These are phyloP conservation scores for Solanum virginianum DNA, from an alignment of 257 asterid species.

Conservation along the genomic window DNA sequence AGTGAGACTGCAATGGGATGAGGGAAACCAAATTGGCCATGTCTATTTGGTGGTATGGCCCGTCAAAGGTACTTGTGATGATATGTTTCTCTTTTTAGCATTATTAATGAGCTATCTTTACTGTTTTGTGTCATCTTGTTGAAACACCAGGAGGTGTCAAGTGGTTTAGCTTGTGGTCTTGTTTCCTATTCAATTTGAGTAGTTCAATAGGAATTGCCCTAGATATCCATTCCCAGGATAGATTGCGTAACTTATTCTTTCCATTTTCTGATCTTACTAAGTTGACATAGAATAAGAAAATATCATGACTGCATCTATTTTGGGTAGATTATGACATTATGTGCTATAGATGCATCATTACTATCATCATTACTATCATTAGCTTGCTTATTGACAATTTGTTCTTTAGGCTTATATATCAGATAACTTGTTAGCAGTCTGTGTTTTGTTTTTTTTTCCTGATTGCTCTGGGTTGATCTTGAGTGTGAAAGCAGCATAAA, in stretches of 20 bases:
- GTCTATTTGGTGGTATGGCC: neutral
- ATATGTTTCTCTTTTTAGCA: neutral
- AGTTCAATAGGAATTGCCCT: neutral
- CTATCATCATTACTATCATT: neutral
- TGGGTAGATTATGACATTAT: neutral
- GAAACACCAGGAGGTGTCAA: neutral
- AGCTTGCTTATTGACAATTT: neutral
- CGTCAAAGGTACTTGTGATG: neutral
- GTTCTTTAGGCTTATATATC: neutral
- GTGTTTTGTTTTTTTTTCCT: neutral
- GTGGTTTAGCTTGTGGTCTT: neutral
- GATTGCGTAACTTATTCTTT: neutral
- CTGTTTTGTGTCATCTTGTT: neutral
- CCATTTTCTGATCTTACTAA: neutral
- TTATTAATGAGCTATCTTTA: neutral
- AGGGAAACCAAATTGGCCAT: slow-evolving; percentile 1
- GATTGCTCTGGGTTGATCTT: neutral
- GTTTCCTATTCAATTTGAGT: neutral
- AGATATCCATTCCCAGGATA: neutral
- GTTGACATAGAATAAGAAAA: neutral
- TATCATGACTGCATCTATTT: neutral
- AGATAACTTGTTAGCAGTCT: neutral
- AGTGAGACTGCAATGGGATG: slow-evolving; percentile 1
- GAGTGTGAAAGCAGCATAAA: neutral
- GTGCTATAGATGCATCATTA: neutral